Base-by-base conservation (phyloP, 768 basidiomycete genomes). In the Pisolithus orientalis region DNA sequence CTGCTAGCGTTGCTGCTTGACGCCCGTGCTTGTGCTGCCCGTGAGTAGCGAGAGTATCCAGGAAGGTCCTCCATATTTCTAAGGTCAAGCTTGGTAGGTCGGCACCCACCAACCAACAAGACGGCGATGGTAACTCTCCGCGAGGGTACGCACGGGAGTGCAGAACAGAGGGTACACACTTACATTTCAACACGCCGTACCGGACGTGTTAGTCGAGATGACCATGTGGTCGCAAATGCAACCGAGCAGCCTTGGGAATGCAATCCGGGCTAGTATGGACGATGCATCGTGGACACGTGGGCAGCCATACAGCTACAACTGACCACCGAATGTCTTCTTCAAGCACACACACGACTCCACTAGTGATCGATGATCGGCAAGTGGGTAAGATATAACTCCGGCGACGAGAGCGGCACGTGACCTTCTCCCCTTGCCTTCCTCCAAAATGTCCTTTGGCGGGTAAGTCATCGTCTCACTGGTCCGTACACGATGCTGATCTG, bases 371-470 rank as follows among this genome's bases (percentile, higher is more conserved):
- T 16, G 37, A 38, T 9, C 37, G 37, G 37, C 37, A 16, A 38
- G 37, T 38, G 37, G 8, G 37, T 38, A 21, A 21, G 21, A 21
- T 21, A 21, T 21, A 21, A 21, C 21, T 21, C 21, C 21, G 21
- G 21, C 21, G 21, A 29, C 28, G 28, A 29, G 7, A 3, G 1
- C 28, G 28, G 40, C 40, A 42, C 40, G 40, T 42, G 40, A 42
- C 40, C 40, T 17, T 17, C n/a, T 42, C n/a, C 24, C 24, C 40
- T 17, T 17, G 40, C 40, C 17, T 42, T 17, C 40, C 24, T 42
- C 21, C 24, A 42, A 42, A 25, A 47, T 47, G 46, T 47, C 64
- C 39, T 65, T 63, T 38, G 16, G 49, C 37, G 58, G 59, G 64
- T 64, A 14, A 6, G 62, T 55, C 37, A 50, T 13, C 4, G 10